phyloP scores from a whole-genome alignment of 2,329 filamentous ascomycete species.

The Claviceps citrina region DNA sequence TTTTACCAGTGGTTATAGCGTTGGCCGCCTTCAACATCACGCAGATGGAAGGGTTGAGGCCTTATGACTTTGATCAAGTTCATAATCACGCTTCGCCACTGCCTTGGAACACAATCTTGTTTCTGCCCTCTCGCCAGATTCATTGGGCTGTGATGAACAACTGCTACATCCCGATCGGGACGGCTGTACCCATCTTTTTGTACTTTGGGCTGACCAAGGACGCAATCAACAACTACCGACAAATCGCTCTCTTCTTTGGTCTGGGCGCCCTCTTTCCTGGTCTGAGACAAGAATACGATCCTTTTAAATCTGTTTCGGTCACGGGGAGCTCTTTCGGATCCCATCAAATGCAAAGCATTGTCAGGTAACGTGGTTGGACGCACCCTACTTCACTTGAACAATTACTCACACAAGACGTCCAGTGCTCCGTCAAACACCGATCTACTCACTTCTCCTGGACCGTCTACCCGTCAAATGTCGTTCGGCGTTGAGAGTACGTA shows the following conservation, averaged over 20 bases:
- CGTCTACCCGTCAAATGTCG: slow-evolving; percentile 9
- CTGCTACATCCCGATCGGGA: slow-evolving; percentile 33
- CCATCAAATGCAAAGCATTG: slow-evolving; percentile 7
- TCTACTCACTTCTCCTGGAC: slow-evolving; percentile 9
- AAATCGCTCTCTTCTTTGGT: slow-evolving; percentile 23
- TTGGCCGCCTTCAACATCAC: slow-evolving; percentile 27
- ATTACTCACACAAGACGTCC: slow-evolving; percentile 2
- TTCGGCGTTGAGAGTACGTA: slow-evolving; percentile 6
- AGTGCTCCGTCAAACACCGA: slow-evolving; percentile 2
- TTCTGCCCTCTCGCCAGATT: slow-evolving; percentile 26
- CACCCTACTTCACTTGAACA: neutral
- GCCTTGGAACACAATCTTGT: slow-evolving; percentile 33
- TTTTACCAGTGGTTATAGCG: slow-evolving; percentile 31
- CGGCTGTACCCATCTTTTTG: slow-evolving; percentile 31
- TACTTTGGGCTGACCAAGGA: slow-evolving; percentile 44
- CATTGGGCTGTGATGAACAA: slow-evolving; percentile 27
- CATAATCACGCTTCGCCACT: slow-evolving; percentile 23
- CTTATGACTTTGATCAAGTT: slow-evolving; percentile 28
- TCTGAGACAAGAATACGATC: slow-evolving; percentile 25
- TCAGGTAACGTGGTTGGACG: slow-evolving; percentile 8
- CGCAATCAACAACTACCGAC: slow-evolving; percentile 33
- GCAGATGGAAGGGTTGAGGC: slow-evolving; percentile 12
- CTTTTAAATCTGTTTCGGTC: slow-evolving; percentile 13
- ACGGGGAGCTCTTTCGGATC: slow-evolving; percentile 12
- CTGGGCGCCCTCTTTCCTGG: slow-evolving; percentile 28